Evolutionary conservation across 2,329 filamentous ascomycete species (phyloP).

Genomic region (Aspergillus spinulosporus): DNA sequence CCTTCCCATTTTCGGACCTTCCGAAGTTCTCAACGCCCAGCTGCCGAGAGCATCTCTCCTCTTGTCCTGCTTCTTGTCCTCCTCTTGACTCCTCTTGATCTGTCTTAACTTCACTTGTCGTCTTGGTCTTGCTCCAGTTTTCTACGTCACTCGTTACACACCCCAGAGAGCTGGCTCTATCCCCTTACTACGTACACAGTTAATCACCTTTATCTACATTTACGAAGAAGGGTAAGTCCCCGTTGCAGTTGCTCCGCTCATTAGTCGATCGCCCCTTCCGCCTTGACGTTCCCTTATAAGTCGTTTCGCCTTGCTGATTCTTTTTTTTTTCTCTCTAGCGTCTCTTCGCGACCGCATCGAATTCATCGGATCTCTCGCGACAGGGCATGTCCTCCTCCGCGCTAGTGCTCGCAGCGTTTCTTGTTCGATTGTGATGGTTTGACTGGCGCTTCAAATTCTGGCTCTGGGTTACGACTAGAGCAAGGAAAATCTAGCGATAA

Average conservation of each 20-base stretch:
- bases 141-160: conserved; percentile 8
- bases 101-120: conserved; percentile 14
- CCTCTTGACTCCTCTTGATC: conserved; percentile 9
- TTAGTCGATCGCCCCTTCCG: conserved; percentile 3
- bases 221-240: neutral
- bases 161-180: neutral
- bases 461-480: neutral
- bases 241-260: neutral
- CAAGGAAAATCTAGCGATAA: neutral
- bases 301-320: conserved; percentile 2
- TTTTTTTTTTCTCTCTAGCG: conserved; percentile 1
- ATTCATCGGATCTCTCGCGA: conserved; percentile 13
- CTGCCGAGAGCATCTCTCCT: conserved; percentile 18
- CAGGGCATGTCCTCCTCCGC: conserved; percentile 32
- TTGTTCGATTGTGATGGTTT: conserved; percentile 13
- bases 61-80: conserved; percentile 18
- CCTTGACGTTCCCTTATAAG: neutral
- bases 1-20: neutral
- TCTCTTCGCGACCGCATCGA: conserved; percentile 2
- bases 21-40: conserved; percentile 1
- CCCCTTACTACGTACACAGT: neutral
- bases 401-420: conserved; percentile 7
- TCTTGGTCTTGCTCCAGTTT: conserved; percentile 2
- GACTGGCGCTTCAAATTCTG: neutral
- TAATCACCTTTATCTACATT: neutral